Evolutionary conservation across 495 filamentous ascomycete species (phyloP).

Genomic region (Penicillium fimorum): DNA sequence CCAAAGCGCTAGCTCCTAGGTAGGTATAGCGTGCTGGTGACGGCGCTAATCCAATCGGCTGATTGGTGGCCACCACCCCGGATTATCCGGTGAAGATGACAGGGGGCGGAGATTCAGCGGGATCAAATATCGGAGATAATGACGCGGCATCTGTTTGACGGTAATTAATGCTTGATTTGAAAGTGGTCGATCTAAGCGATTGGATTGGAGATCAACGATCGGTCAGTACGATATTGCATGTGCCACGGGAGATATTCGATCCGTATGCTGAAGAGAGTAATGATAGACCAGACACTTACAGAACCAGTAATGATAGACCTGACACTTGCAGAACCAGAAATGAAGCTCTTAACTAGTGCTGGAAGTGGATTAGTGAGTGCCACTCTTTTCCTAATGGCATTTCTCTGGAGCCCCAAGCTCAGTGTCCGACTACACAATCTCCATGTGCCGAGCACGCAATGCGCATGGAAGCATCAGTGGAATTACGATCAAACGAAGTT

Average conservation of each 20-base stretch:
- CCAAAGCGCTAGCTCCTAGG: slow-evolving; percentile 13
- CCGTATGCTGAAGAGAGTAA: background rate
- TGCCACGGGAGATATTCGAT: slow-evolving; percentile 7
- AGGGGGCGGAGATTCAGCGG: slow-evolving; percentile 29
- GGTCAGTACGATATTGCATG: background rate
- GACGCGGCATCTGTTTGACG: background rate
- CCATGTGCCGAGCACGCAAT: background rate
- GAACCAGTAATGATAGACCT: slow-evolving; percentile 6
- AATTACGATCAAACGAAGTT: background rate
- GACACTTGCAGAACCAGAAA: background rate
- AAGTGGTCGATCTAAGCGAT: background rate
- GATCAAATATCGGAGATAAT: background rate
- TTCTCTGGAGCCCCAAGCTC: background rate
- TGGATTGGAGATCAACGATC: background rate
- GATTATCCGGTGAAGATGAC: slow-evolving; percentile 9
- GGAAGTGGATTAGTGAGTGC: background rate
- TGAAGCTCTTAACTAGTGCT: background rate
- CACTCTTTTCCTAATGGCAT: slow-evolving; percentile 11
- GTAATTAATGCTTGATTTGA: background rate
- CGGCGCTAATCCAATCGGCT: background rate
- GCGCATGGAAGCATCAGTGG: too few relatives aligned
- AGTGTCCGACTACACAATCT: background rate
- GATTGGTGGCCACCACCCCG: slow-evolving; percentile 16
- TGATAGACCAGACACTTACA: slow-evolving; percentile 3
- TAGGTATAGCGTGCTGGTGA: slow-evolving; percentile 3